Evolutionary conservation across 768 basidiomycete species (phyloP).

Genomic region (Pleurotus sapidus): DNA sequence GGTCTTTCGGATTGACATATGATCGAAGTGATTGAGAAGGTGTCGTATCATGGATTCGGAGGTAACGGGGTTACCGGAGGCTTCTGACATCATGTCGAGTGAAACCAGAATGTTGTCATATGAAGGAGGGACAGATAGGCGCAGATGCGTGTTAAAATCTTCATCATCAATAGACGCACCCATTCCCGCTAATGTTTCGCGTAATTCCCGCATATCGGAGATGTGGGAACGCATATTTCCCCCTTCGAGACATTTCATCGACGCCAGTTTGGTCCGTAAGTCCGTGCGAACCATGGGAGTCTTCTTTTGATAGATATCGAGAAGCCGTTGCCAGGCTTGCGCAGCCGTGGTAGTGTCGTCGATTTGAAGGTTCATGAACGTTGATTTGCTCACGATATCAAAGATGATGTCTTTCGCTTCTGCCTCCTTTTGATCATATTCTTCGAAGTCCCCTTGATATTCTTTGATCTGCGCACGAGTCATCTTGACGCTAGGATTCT

Average conservation of each 20-base stretch:
- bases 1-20: conserved; percentile 10
- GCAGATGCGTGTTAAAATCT: no score
- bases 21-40: conserved; percentile 11
- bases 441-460: neutral
- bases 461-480: neutral
- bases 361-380: neutral
- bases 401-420: no score
- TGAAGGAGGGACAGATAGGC: no score
- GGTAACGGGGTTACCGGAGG: no score
- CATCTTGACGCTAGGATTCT: neutral
- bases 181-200: no score
- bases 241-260: neutral
- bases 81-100: no score
- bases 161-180: no score
- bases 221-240: no score
- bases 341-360: neutral
- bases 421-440: no score
- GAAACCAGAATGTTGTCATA: no score
- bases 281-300: neutral
- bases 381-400: neutral
- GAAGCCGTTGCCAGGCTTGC: neutral
- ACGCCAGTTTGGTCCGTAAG: neutral
- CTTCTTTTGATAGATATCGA: neutral
- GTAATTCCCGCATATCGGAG: no score
- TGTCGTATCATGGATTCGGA: neutral